phyloP scores from a whole-genome alignment of 1,284 basidiomycete species.

The Ustilago esculenta region DNA sequence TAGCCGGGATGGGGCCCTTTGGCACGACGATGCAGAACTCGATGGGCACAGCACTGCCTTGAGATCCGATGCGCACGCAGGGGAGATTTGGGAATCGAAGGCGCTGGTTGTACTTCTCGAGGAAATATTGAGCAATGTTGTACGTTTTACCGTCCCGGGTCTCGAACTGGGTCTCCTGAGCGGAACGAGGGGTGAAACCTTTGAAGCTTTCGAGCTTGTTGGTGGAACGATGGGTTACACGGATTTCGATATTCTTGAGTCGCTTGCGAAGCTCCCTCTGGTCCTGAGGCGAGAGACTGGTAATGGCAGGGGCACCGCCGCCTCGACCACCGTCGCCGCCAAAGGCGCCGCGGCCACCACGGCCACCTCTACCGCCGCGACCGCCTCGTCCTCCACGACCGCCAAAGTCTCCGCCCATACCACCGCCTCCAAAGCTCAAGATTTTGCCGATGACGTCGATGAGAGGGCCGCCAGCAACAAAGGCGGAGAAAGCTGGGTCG shows the following conservation, averaged over 20 bases:
- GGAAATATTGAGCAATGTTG: slow-evolving; percentile 39
- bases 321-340: slow-evolving; percentile 6
- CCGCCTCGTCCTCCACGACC: slow-evolving; percentile 44
- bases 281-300: slow-evolving; percentile 19
- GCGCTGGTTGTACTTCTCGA: slow-evolving; percentile 45
- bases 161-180: slow-evolving; percentile 33
- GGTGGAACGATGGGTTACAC: slow-evolving; percentile 45
- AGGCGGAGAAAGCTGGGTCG: slow-evolving; percentile 53
- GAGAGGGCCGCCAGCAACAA: slow-evolving; percentile 42
- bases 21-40: slow-evolving; percentile 44
- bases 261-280: slow-evolving; percentile 47
- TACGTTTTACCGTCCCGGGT: slow-evolving; percentile 25
- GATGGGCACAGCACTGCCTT: slow-evolving; percentile 42
- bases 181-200: slow-evolving; percentile 40
- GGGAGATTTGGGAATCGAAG: slow-evolving; percentile 41
- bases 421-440: slow-evolving; percentile 37
- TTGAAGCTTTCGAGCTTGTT: slow-evolving; percentile 49
- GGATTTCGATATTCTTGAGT: slow-evolving; percentile 39
- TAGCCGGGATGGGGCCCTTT: slow-evolving; percentile 41
- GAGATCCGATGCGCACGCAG: slow-evolving; percentile 39
- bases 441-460: slow-evolving; percentile 38
- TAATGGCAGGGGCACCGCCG: slow-evolving; percentile 3
- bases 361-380: slow-evolving; percentile 38
- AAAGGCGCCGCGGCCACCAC: slow-evolving; percentile 16
- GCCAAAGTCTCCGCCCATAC: slow-evolving; percentile 30